phyloP scores from a whole-genome alignment of 805 yeast genomes.

The Hermanozyma aechmeae region DNA sequence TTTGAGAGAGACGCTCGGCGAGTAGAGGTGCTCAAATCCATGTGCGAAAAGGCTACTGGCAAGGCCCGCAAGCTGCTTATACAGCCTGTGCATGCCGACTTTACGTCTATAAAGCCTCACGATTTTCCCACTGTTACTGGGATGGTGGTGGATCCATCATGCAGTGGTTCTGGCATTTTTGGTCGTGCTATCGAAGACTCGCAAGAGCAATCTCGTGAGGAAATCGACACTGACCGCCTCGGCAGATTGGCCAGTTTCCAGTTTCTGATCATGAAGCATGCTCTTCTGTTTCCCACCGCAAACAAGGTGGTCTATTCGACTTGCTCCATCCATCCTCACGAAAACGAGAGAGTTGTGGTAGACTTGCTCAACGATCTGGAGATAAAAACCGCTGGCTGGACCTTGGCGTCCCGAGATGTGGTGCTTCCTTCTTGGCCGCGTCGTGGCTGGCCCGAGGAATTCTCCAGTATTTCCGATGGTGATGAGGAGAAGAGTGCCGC shows the following conservation, averaged over 20 bases:
- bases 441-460: slow-evolving; percentile 71
- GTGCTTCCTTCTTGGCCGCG: slow-evolving; percentile 83
- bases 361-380: slow-evolving; percentile 61
- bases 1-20: slow-evolving; percentile 80
- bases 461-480: slow-evolving; percentile 35
- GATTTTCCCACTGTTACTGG: slow-evolving; percentile 66
- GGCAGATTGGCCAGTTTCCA: slow-evolving; percentile 78
- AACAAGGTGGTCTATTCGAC: slow-evolving; percentile 83
- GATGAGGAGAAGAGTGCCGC: slow-evolving; percentile 29
- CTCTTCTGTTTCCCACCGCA: slow-evolving; percentile 72
- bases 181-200: slow-evolving; percentile 67
- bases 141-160: slow-evolving; percentile 88
- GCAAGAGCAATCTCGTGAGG: slow-evolving; percentile 31
- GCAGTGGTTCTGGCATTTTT: slow-evolving; percentile 96
- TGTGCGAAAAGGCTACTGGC: slow-evolving; percentile 65
- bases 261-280: slow-evolving; percentile 80
- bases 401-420: slow-evolving; percentile 42
- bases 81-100: slow-evolving; percentile 54
- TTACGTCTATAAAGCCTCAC: slow-evolving; percentile 48
- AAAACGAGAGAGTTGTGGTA: slow-evolving; percentile 86
- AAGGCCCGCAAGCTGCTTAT: slow-evolving; percentile 20
- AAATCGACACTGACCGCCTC: slow-evolving; percentile 48
- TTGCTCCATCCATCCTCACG: slow-evolving; percentile 89
- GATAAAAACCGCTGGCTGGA: slow-evolving; percentile 70
- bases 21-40: slow-evolving; percentile 57